These are phyloP conservation scores for Aristolochia californica DNA, from an alignment of 164 flowering plant genomes.

Conservation along the genomic window DNA sequence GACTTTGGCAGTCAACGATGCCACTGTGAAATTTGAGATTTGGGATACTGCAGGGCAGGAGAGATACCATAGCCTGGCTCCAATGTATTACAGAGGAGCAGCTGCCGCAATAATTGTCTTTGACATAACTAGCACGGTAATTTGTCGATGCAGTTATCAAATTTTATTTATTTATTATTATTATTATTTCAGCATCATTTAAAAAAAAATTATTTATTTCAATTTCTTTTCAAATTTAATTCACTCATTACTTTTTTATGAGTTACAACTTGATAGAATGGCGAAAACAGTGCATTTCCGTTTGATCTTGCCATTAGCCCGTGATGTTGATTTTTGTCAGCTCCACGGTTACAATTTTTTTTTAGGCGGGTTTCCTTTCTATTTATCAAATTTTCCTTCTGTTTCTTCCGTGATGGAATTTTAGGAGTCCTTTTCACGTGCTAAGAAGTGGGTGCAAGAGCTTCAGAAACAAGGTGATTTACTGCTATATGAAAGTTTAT, in stretches of 20 bases:
- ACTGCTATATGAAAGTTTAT: not conserved
- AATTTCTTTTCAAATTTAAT: not conserved
- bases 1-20: conserved; percentile 49
- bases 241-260: not conserved
- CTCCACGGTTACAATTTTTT: not conserved
- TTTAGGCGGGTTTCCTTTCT: not conserved
- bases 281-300: too few relatives aligned
- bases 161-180: too few relatives aligned
- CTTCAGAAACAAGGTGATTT: conserved; percentile 52
- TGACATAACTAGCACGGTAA: conserved; percentile 46
- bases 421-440: conserved; percentile 50
- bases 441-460: conserved; percentile 68
- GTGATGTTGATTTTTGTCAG: not conserved
- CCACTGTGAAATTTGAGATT: conserved; percentile 60
- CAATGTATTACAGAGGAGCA: conserved; percentile 73
- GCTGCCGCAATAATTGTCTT: conserved; percentile 66
- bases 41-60: conserved; percentile 88
- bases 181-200: too few relatives aligned
- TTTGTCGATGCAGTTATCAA: not conserved
- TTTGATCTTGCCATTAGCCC: too few relatives aligned
- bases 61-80: conserved; percentile 68
- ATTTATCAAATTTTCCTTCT: not conserved
- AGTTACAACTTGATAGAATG: not conserved
- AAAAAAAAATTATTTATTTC: not conserved
- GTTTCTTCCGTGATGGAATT: conserved; percentile 5